Evolutionary conservation across 768 basidiomycete genomes (phyloP).

Genomic region (Rhodotorula babjevae): DNA sequence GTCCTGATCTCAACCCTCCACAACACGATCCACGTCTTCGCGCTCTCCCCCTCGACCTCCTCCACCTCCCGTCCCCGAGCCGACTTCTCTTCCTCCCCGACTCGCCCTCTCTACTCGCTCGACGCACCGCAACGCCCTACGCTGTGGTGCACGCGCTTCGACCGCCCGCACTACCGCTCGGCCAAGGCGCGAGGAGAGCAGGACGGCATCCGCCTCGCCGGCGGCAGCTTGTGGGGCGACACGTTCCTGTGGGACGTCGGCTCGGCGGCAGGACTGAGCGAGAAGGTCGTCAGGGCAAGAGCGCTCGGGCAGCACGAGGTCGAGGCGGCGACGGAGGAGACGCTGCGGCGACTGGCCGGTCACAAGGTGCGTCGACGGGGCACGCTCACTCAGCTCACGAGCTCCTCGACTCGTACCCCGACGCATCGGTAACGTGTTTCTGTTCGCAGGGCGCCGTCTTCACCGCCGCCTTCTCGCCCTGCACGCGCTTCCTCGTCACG

Average conservation of each 20-base stretch:
- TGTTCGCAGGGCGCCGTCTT: constrained; percentile 26
- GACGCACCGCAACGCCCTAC: constrained; percentile 21
- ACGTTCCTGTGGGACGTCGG: constrained; percentile 22
- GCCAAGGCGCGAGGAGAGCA: fast-evolving
- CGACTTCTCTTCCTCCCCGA: not conserved
- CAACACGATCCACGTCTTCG: constrained; percentile 11
- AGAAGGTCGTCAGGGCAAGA: not conserved
- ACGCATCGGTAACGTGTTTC: too few species aligned
- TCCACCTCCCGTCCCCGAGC: not conserved
- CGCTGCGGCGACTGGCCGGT: constrained; percentile 8
- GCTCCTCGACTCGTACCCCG: too few species aligned
- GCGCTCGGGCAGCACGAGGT: not conserved
- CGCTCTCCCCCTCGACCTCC: not conserved
- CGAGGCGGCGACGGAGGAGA: not conserved
- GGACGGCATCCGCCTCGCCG: not conserved
- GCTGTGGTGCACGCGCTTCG: constrained; percentile 24
- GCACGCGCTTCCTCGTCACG: constrained; percentile 1
- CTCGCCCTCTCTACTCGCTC: not conserved
- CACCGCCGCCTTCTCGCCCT: constrained; percentile 17
- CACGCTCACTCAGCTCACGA: not conserved
- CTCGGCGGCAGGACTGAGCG: not conserved
- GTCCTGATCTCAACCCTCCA: constrained; percentile 25
- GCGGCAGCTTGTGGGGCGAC: constrained; percentile 22
- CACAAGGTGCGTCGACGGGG: constrained; percentile 15
- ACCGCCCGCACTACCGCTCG: not conserved